These are phyloP conservation scores for Darksidea phi DNA, from an alignment of 495 filamentous ascomycete species.

Conservation along the genomic window DNA sequence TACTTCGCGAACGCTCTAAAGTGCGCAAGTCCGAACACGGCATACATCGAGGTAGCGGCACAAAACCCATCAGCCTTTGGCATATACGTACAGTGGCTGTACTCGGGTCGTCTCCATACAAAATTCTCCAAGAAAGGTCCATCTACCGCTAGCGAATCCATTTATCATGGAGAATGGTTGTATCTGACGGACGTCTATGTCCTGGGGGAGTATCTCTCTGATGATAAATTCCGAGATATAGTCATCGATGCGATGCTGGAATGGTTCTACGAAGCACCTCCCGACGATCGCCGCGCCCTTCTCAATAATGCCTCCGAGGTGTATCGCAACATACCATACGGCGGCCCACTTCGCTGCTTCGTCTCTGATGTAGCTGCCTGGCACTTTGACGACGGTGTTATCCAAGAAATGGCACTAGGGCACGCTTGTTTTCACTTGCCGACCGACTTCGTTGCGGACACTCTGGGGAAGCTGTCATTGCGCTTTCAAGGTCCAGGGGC, in stretches of 20 bases:
- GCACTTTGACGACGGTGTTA: not conserved
- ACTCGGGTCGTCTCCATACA: not conserved
- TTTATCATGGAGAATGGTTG: not conserved
- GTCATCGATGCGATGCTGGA: conserved; percentile 5
- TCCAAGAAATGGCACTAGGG: not conserved
- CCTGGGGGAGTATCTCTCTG: conserved; percentile 3
- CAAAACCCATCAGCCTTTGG: not conserved
- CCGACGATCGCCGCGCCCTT: not conserved
- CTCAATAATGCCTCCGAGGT: not conserved
- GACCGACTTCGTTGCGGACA: not conserved
- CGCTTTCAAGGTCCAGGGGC: not conserved
- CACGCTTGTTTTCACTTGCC: not conserved
- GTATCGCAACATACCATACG: not conserved
- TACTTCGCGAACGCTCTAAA: not conserved
- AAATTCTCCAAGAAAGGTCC: not conserved
- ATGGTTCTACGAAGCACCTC: not conserved
- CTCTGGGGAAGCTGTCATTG: not conserved
- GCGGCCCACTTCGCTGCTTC: not conserved
- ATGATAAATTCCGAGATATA: conserved; percentile 4
- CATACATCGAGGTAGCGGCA: not conserved
- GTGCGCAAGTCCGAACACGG: too few relatives aligned
- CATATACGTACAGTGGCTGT: conserved; percentile 11
- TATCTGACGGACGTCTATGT: not conserved
- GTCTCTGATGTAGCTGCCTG: not conserved
- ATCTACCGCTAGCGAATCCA: too few relatives aligned